Evolutionary conservation across 139 green algal species (phyloP), one percentile per base, ranked within the genome.

Genomic region (Chlorokybus atmophyticus): DNA sequence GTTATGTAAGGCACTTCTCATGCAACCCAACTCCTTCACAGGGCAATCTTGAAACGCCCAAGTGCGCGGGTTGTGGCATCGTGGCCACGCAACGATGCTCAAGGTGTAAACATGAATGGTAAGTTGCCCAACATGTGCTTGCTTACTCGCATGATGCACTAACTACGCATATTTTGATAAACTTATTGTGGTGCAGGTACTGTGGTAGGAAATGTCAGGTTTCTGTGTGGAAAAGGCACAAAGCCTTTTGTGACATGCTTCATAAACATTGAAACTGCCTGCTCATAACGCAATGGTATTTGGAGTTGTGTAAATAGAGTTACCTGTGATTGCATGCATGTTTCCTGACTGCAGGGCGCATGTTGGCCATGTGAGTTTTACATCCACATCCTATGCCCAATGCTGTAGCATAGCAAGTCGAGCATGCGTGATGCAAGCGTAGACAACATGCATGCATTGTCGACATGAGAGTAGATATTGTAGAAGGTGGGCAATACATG

Each of bases 151-250:
- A 23, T 44, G 38, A 17, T 44, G 14, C 38, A 17, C 17, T 17
- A 44, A 44, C 17, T 17, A 44, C 38, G 38, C 38, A 14, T 44
- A 17, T 44, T 44, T 14, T 23, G 17, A 44, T 23, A 44, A 23
- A 44, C 38, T 44, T 44, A 14, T 14, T 23, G 14, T 17, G 17
- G 14, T 44, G 38, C 17, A 44, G 38, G 38, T 52, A 52, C n/a
- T 52, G 44, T 17, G 44, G 44, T 30, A 19, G 44, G 5, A 24
- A 52, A 7, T 52, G 44, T 52, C 44, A 52, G 19, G 14, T 52
- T 8, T 8, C 6, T 17, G 10, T 21, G 10, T 52, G 44, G 44
- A 21, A 21, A 17, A 7, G 14, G 19, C 44, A 52, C 44, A 52
- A 52, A 17, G 7, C 10, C 6, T 5, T 52, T 7, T 52, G 44